A percentile compares a stretch with the other conserved stretches of the same genome.
phyloP scores from a whole-genome alignment of 495 filamentous ascomycete genomes.

The Hypoxylon lenormandii region DNA sequence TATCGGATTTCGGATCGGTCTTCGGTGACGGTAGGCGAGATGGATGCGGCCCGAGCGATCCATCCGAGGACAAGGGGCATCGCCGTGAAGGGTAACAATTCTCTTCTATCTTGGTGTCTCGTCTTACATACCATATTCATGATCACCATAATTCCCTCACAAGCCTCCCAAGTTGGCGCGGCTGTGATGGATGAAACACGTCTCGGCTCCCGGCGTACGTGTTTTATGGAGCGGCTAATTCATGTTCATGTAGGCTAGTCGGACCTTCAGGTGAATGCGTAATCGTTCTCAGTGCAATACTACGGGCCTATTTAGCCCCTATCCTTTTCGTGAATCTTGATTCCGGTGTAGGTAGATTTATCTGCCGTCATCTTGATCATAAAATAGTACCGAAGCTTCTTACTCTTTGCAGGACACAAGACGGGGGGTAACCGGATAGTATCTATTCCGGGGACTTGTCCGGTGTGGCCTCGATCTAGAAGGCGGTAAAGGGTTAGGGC shows the following conservation, averaged over 20 bases:
- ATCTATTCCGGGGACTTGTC: constrained; percentile 7
- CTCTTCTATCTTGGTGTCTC: constrained; percentile 11
- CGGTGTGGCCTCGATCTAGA: constrained; percentile 13
- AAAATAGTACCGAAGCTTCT: not conserved
- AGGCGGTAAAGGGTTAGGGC: not conserved
- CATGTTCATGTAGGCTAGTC: constrained; percentile 3
- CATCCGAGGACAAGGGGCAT: constrained; percentile 6
- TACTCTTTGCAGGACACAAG: not conserved
- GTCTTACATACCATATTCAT: constrained; percentile 5
- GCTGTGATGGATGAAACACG: constrained; percentile 41
- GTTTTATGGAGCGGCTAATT: constrained; percentile 6
- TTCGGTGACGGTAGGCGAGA: not conserved
- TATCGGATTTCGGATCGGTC: not conserved
- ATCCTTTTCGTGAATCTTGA: not conserved
- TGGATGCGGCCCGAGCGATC: constrained; percentile 3
- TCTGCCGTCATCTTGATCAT: constrained; percentile 16
- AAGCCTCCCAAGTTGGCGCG: constrained; percentile 7
- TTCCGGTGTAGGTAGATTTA: not conserved
- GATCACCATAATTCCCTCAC: constrained; percentile 10
- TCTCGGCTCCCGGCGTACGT: constrained; percentile 22
- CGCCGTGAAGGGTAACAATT: constrained; percentile 8
- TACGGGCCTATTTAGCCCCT: not conserved
- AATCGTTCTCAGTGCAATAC: not conserved
- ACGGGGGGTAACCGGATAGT: constrained; percentile 4
- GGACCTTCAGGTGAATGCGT: constrained; percentile 5